Base-by-base conservation (phyloP, 1,139 yeast species). In the Geotrichum bryndzae region DNA sequence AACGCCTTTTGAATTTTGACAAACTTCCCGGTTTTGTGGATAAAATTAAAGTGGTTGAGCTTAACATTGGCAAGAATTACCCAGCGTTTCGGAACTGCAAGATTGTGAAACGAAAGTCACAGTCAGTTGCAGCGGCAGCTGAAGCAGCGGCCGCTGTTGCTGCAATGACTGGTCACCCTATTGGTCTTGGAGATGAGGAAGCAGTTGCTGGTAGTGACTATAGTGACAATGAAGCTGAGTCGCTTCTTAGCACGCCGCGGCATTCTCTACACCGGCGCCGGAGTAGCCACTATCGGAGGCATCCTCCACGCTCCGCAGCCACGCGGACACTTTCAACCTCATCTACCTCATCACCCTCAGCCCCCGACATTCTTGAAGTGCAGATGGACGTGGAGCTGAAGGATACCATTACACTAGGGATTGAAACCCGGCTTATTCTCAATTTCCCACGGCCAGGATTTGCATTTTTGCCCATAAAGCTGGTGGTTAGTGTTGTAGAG, bases 71-170 rank as follows among this genome's bases (percentile, higher is more conserved):
- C 50, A 90, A 91, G 71, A 97, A 92, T 73, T 95, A 87, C 71
- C 99, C 99, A 1, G 90, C 94, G 57, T 89, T 94, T 72, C 88
- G 96, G 64, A 94, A 95, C 72, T 94, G 99, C 75, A 82, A 96
- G 57, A 89, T 95, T 33, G 82, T 81, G 64, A 86, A 86, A 66
- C 81, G 83, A 5, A 41, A 41, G 22, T 41, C 48, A 8, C 48
- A 41, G 23, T 54, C 58, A 58, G 76, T 75, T n/a, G 63, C 57
- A n/a, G 35, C 50, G 2, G n/a, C 57, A 15, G 62, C 57, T 4
- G 61, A 50, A 22, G 41, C 15, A 13, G 48, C 48, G 2, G 48
- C 48, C 2, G 23, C 48, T 1, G 48, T 23, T 3, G 48, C 48
- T 41, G 22, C 22, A 29, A 29, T 29, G 22, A 10, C 22, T 41